Percentiles rank a stretch among this genome's conserved stretches.
Evolutionary conservation across 1,284 basidiomycete genomes (phyloP).

Genomic region (Ustilago cynodontis): DNA sequence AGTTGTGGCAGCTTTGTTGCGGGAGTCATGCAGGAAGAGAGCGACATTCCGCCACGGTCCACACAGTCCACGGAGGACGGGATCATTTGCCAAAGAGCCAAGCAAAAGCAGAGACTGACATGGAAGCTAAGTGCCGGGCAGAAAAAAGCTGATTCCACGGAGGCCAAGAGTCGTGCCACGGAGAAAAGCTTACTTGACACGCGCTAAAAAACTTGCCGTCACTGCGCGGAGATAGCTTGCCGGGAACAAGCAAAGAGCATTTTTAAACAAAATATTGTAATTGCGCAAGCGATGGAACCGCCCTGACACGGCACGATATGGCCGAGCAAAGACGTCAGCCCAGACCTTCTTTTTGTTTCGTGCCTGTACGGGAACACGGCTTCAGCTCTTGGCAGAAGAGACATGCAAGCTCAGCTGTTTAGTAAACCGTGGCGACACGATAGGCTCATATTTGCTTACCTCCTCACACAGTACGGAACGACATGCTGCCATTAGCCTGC

Average conservation of each 20-base stretch:
- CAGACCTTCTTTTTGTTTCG: no score
- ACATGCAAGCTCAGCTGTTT: not conserved
- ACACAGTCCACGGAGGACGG: not conserved
- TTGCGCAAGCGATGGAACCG: conserved; percentile 11
- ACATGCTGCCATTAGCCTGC: no score
- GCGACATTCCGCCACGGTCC: conserved; percentile 10
- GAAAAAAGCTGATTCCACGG: not conserved
- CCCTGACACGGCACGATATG: not conserved
- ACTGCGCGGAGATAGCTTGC: conserved; percentile 6
- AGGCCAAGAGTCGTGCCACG: conserved; percentile 6
- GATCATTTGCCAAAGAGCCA: not conserved
- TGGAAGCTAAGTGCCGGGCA: not conserved
- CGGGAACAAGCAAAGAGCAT: not conserved
- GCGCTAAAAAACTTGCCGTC: conserved; percentile 2
- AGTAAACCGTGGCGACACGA: not conserved
- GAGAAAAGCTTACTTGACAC: conserved; percentile 14
- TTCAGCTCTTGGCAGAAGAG: not conserved
- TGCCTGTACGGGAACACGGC: not conserved
- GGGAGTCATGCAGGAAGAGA: conserved; percentile 9
- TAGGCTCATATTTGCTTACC: not conserved
- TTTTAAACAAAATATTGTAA: not conserved
- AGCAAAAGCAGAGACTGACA: not conserved
- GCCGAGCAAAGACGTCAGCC: not conserved
- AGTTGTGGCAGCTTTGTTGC: conserved; percentile 3
- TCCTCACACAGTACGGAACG: no score